Conservation (phyloP, 345 rosid genomes). For the Gossypium australe region DNA sequence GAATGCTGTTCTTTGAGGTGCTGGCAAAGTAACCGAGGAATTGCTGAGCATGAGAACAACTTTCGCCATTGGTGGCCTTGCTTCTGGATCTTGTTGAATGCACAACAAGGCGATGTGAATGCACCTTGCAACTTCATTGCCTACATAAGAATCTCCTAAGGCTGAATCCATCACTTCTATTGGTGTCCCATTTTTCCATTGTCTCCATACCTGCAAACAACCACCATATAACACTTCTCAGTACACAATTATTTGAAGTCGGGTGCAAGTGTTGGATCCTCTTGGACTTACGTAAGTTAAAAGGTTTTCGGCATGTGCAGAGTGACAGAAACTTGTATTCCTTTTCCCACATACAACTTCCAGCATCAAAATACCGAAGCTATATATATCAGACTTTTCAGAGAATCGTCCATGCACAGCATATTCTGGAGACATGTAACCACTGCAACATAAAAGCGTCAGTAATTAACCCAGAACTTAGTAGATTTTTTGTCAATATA, state of each 20-base stretch:
- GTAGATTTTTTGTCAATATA: not conserved
- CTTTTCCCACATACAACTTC: not conserved
- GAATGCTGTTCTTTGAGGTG: conserved; percentile 23
- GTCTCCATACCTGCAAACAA: conserved; percentile 9
- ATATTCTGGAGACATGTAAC: not conserved
- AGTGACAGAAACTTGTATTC: not conserved
- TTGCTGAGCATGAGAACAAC: conserved; percentile 14
- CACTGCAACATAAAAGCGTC: not conserved
- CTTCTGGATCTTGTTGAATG: conserved; percentile 4
- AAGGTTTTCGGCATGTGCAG: conserved; percentile 1
- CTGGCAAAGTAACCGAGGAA: conserved; percentile 17
- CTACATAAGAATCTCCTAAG: not conserved
- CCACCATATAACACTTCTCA: not conserved
- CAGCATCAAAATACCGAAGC: not conserved
- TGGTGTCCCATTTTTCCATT: conserved; percentile 7
- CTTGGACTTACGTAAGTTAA: not conserved
- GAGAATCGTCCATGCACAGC: not conserved
- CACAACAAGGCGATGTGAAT: conserved; percentile 13
- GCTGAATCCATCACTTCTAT: not conserved
- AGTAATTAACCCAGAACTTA: not conserved
- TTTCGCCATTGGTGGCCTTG: conserved; percentile 6
- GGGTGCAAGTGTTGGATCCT: not conserved
- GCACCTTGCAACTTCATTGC: conserved; percentile 8
- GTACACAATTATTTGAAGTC: not conserved
- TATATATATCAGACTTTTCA: not conserved